A percentile compares a stretch with the other conserved stretches of the same genome.
Conservation (phyloP, 768 basidiomycete genomes). For the Xanthoconium purpureum region DNA sequence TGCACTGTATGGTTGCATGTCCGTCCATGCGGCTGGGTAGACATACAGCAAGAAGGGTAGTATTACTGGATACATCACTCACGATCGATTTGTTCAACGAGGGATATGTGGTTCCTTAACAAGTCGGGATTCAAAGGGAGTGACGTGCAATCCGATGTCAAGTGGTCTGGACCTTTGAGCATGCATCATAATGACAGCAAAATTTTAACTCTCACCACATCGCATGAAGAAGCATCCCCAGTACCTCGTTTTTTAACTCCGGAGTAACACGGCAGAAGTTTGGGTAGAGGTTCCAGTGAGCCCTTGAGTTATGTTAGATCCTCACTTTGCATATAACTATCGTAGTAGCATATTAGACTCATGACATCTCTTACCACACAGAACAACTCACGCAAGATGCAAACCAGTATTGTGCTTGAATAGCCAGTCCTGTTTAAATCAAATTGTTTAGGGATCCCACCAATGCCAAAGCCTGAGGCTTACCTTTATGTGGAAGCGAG, state of each 20-base stretch:
- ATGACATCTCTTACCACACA: neutral
- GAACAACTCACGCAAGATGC: constrained; percentile 6
- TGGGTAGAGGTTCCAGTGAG: constrained; percentile 34
- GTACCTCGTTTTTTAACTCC: constrained; percentile 22
- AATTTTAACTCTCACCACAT: constrained; percentile 25
- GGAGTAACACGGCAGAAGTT: constrained; percentile 23
- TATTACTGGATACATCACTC: too few relatives aligned
- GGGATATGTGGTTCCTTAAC: too few relatives aligned
- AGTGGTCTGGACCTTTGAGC: too few relatives aligned
- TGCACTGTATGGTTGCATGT: too few relatives aligned
- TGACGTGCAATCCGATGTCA: too few relatives aligned
- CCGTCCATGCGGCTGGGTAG: too few relatives aligned
- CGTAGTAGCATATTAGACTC: constrained; percentile 7
- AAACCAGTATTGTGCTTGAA: constrained; percentile 39
- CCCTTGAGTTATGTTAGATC: constrained; percentile 19
- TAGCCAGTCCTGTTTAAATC: constrained; percentile 25
- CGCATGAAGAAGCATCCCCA: constrained; percentile 24
- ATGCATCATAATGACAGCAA: too few relatives aligned
- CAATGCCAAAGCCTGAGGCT: neutral
- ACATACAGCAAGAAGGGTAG: too few relatives aligned
- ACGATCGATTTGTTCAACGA: too few relatives aligned
- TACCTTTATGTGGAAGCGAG: constrained; percentile 26
- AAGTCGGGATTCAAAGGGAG: too few relatives aligned
- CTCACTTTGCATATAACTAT: neutral
- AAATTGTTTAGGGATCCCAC: neutral